These are phyloP conservation scores for Parmelia sp. DNA, from an alignment of 495 filamentous ascomycete genomes.

Conservation along the genomic window DNA sequence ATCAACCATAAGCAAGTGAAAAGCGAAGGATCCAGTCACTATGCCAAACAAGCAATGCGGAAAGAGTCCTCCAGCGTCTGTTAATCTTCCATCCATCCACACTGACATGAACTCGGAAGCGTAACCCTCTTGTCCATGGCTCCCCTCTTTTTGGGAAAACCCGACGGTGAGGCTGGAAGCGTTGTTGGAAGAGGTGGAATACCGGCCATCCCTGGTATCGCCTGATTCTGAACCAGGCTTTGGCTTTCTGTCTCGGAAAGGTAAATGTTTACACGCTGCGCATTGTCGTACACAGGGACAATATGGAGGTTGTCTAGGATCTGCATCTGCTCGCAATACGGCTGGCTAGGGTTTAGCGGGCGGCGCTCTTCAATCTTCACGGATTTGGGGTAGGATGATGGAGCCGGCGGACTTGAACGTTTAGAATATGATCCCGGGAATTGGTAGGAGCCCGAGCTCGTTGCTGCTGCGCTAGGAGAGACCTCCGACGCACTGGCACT, in stretches of 20 bases:
- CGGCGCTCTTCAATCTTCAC: slow-evolving; percentile 78
- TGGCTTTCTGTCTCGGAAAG: slow-evolving; percentile 54
- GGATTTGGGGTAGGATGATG: slow-evolving; percentile 56
- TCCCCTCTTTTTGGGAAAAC: not conserved
- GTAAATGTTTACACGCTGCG: slow-evolving; percentile 45
- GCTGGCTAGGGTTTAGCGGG: slow-evolving; percentile 34
- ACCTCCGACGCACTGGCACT: slow-evolving; percentile 7
- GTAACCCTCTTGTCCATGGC: slow-evolving; percentile 6
- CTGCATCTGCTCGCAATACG: slow-evolving; percentile 68
- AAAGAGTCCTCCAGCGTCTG: not conserved
- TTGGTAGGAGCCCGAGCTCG: slow-evolving; percentile 9
- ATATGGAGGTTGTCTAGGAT: slow-evolving; percentile 48
- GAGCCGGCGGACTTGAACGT: slow-evolving; percentile 9
- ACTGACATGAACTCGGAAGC: slow-evolving; percentile 9
- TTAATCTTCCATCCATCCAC: slow-evolving; percentile 19
- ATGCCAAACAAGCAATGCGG: not conserved
- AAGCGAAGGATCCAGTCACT: not conserved
- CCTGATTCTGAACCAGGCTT: slow-evolving; percentile 18
- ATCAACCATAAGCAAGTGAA: not conserved
- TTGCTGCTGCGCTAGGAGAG: slow-evolving; percentile 15
- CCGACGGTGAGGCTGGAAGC: not conserved
- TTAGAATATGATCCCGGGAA: slow-evolving; percentile 10
- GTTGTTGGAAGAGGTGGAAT: not conserved
- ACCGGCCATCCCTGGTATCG: not conserved
- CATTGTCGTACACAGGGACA: slow-evolving; percentile 34